phyloP scores from a whole-genome alignment of 129 eudicot genomes.

The Centaurea solstitialis region DNA sequence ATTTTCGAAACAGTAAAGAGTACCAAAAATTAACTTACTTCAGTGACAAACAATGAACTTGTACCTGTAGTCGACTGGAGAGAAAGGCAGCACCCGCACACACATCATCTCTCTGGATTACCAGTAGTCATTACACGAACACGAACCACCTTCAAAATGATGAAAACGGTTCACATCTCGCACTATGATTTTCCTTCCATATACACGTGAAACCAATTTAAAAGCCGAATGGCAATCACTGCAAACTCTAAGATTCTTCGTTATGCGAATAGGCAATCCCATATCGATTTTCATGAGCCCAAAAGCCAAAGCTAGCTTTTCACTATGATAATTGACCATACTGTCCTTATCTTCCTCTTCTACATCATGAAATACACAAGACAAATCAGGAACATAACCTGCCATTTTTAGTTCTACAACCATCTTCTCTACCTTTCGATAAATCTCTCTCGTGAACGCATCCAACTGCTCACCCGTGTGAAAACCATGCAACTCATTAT shows the following conservation, averaged over 20 bases:
- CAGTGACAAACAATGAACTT: background rate
- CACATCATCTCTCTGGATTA: slow-evolving; percentile 3
- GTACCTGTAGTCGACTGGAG: background rate
- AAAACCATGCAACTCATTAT: slow-evolving; percentile 36
- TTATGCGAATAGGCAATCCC: slow-evolving; percentile 25
- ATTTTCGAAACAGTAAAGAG: too few relatives aligned
- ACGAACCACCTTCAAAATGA: slow-evolving; percentile 40
- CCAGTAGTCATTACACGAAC: slow-evolving; percentile 46
- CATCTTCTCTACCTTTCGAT: slow-evolving; percentile 31
- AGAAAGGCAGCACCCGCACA: background rate
- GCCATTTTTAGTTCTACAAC: slow-evolving; percentile 31
- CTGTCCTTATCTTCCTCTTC: slow-evolving; percentile 43
- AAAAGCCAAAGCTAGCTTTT: slow-evolving; percentile 45
- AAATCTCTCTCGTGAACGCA: slow-evolving; percentile 18
- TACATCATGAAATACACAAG: slow-evolving; percentile 46
- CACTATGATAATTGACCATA: slow-evolving; percentile 38
- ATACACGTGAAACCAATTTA: slow-evolving; percentile 30
- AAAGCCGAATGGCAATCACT: slow-evolving; percentile 38
- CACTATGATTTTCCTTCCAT: slow-evolving; percentile 24
- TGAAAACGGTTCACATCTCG: slow-evolving; percentile 45
- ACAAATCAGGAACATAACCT: slow-evolving; percentile 37
- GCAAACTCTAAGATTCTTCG: slow-evolving; percentile 50
- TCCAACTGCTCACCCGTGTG: slow-evolving; percentile 37
- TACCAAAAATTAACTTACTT: background rate
- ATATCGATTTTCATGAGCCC: slow-evolving; percentile 37